Evolutionary conservation across 2,329 filamentous ascomycete genomes (phyloP), one percentile per base, ranked within the genome.

Genomic region (Trichothecium sympodiale): DNA sequence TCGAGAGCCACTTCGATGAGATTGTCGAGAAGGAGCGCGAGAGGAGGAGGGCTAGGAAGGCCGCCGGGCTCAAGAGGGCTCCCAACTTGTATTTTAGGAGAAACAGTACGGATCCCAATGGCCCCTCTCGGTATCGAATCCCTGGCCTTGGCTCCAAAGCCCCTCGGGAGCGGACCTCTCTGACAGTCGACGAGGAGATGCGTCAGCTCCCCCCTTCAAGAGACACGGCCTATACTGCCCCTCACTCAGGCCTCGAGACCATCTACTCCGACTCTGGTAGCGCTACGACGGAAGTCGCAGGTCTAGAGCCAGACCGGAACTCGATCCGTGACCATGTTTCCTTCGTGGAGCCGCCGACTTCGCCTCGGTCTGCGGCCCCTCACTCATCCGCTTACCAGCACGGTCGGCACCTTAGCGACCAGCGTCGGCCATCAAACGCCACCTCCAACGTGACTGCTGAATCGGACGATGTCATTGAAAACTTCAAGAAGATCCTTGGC

Each of bases 1-100:
- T 84, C 43, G 71, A 81, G 52, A 63, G 60, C 38, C 69, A 72
- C 15, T 76, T 83, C 40, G 57, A 68, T 37, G 56, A 63, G 30
- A 63, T 80, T 38, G 66, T 68, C 3, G 52, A 62, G 43, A 51
- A 54, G 32, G 55, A 63, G 39, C 51, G 54, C 20, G 55, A 59
- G 35, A 50, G 47, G 23, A 42, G 44, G 34, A 48, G 40, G 10
- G 20, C 20, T 25, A 25, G 20, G 10, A 33, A 42, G 42, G 9
- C 25, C 29, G 10, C 35, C 38, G 6, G 31, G 38, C 13, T 49
- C 25, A 17, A 16, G 7, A 31, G 38, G 20, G 38, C 38, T 2
- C 37, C 34, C 5, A 34, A 36, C 9, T 29, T 41, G 33, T 31
- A 23, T 28, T 28, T 33, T 8, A 18, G 17, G 14, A 37, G 33